Evolutionary conservation across 2,329 filamentous ascomycete species (phyloP).

Genomic region (Colletotrichum sp.): DNA sequence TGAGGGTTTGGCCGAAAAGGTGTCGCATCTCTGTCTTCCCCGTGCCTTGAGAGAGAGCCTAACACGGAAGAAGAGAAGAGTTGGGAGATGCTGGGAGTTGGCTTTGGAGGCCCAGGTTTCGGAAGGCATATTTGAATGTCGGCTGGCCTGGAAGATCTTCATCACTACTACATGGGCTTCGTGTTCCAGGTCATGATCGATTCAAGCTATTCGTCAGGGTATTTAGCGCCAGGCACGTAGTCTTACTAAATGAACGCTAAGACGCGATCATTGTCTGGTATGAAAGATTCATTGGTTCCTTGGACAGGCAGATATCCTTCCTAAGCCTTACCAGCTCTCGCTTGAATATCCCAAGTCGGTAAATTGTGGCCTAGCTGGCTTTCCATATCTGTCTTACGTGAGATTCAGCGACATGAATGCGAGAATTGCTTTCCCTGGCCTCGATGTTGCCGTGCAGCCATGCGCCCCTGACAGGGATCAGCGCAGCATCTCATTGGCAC

Average conservation of each 20-base stretch:
- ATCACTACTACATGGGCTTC: fast-evolving
- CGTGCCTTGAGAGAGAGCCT: background rate
- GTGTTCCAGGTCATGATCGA: background rate
- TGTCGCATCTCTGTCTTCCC: background rate
- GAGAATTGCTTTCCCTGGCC: background rate
- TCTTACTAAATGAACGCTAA: background rate
- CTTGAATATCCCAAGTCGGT: background rate
- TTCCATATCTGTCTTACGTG: background rate
- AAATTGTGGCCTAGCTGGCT: background rate
- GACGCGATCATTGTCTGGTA: background rate
- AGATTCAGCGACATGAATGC: background rate
- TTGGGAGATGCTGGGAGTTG: too few relatives aligned
- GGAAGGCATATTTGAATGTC: background rate
- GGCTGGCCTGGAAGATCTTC: fast-evolving
- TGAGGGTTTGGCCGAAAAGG: background rate
- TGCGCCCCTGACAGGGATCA: background rate
- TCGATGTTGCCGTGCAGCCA: background rate
- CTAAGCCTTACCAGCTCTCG: background rate
- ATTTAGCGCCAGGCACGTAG: background rate
- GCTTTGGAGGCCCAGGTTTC: background rate
- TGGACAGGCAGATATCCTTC: fast-evolving
- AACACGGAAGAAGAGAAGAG: too few relatives aligned
- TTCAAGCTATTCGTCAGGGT: background rate
- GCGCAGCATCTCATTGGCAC: background rate
- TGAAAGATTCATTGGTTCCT: background rate